These are phyloP conservation scores for Ajuga chamaepitys DNA, from an alignment of 257 asterid genomes.

Conservation along the genomic window DNA sequence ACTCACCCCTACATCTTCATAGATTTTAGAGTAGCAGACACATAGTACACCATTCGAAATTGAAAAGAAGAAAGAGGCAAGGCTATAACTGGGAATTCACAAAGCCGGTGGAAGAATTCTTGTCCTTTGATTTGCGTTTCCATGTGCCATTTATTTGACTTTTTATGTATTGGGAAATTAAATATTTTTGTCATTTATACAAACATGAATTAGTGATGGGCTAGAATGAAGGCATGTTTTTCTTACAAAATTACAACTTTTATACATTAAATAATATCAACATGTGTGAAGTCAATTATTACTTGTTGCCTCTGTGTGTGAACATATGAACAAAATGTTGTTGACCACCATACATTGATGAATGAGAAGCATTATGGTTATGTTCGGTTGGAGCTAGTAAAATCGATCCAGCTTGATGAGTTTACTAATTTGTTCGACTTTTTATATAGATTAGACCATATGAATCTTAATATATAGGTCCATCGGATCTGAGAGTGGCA, in stretches of 20 bases:
- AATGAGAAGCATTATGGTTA: too few species aligned
- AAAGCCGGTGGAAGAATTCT: constrained; percentile 9
- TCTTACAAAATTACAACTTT: neutral
- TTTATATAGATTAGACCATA: too few species aligned
- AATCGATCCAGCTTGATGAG: too few species aligned
- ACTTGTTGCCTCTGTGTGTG: constrained; percentile 1
- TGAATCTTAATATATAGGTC: too few species aligned
- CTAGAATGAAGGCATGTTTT: neutral
- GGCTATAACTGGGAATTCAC: neutral
- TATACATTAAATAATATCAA: neutral
- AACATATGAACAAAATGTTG: constrained; percentile 5
- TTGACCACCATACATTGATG: constrained; percentile 13
- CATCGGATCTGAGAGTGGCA: too few species aligned
- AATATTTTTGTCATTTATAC: constrained; percentile 4
- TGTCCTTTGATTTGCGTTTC: constrained; percentile 17
- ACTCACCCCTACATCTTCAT: too few species aligned
- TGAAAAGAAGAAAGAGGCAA: neutral
- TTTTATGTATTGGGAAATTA: constrained; percentile 6
- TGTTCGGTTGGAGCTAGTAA: too few species aligned
- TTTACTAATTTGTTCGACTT: too few species aligned
- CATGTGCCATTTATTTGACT: constrained; percentile 14
- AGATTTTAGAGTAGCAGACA: too few species aligned
- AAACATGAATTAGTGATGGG: neutral
- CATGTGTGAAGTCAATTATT: neutral
- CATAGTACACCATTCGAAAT: too few species aligned